Conservation (phyloP, 2,329 filamentous ascomycete genomes). For the Pleurostoma richardsiae region DNA sequence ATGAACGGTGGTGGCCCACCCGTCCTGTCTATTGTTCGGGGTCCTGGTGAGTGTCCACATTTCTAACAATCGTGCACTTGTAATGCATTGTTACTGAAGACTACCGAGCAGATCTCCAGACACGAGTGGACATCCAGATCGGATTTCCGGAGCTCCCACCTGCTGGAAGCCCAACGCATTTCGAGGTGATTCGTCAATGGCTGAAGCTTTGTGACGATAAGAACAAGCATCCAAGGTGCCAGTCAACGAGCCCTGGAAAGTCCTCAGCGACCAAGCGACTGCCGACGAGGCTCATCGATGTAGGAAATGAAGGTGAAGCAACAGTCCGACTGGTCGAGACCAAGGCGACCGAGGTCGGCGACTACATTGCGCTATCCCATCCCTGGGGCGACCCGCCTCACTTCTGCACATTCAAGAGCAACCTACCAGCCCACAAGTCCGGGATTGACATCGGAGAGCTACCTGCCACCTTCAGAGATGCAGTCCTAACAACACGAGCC, state of each 20-base stretch:
- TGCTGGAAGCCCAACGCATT: slow-evolving; percentile 3
- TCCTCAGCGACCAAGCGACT: not conserved
- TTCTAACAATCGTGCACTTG: no score
- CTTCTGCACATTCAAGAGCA: slow-evolving; percentile 7
- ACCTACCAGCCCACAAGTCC: not conserved
- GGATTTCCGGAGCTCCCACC: slow-evolving; percentile 9
- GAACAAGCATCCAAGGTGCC: slow-evolving; percentile 1
- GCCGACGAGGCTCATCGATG: slow-evolving; percentile 15
- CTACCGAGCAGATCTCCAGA: not conserved
- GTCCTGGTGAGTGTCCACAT: not conserved
- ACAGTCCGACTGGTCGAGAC: slow-evolving; percentile 2
- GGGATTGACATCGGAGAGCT: slow-evolving; percentile 4
- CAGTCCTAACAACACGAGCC: slow-evolving; percentile 6
- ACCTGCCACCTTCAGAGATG: slow-evolving; percentile 11
- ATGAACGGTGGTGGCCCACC: not conserved
- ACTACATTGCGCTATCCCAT: slow-evolving; percentile 16
- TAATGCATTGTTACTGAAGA: no score
- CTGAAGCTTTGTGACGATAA: slow-evolving; percentile 8
- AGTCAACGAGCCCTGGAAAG: not conserved
- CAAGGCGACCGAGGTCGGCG: not conserved
- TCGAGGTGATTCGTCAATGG: slow-evolving; percentile 9
- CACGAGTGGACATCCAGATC: slow-evolving; percentile 6
- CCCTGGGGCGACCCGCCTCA: slow-evolving; percentile 13
- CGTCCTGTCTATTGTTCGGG: slow-evolving; percentile 1
- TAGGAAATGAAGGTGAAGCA: not conserved